Evolutionary conservation across 495 filamentous ascomycete species (phyloP), one percentile per base, ranked within the genome.

Genomic region (Chlorociboria aeruginascens): DNA sequence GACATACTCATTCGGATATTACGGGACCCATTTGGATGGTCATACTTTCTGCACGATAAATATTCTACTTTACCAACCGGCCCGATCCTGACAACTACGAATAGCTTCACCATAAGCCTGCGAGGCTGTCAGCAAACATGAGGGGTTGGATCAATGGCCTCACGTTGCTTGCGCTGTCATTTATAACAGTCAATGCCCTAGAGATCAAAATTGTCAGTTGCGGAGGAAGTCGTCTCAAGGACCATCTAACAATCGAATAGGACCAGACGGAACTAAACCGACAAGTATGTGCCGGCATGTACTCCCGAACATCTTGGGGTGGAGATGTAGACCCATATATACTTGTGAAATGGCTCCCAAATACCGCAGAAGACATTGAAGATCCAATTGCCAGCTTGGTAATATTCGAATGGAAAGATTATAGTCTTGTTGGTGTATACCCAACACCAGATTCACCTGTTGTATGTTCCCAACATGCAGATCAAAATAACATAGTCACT

Each of bases 231-330:
- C 25, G n/a, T 7, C 32, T 52, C 8, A 32, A 30, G 10, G 8
- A 49, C 7, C 28, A 45, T 3, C 53, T 45, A 30, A 47, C 16
- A 34, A 31, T 56, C 10, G 4, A 39, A 12, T 59, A 89, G 83
- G 78, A 83, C 63, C 72, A 92, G 61, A 79, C 81, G 54, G 77
- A 85, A 33, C 73, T 82, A 29, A 82, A 87, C 64, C 67, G 77
- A 54, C 86, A 95, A 67, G 76, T 83, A 82, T 99, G 92, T 68
- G 82, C 86, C 61, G 92, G 92, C 66, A 97, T 99, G 92, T 99
- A 97, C 67, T 89, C 82, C 63, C 81, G 74, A 59, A 86, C 80
- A 55, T 67, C 82, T 14, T 99, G 92, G 92, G 86, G 88, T 51
- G 92, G 92, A 56, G 77, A 75, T 31, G 72, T 86, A 43, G 86